Evolutionary conservation across 1,284 basidiomycete species (phyloP), one percentile per base, ranked within the genome.

Genomic region (Rhodotorula sp.): DNA sequence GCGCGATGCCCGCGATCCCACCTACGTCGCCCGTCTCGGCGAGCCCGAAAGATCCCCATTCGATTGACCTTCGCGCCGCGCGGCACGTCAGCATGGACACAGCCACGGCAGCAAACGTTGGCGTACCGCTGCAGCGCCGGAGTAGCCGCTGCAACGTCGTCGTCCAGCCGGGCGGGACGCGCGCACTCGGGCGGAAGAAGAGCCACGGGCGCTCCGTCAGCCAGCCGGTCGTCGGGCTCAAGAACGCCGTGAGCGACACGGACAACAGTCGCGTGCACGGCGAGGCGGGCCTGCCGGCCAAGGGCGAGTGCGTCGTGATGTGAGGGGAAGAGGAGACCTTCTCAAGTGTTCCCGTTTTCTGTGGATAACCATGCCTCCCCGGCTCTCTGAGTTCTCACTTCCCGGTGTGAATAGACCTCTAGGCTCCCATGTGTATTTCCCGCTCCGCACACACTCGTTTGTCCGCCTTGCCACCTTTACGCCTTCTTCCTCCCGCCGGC

Each of bases 111-210:
- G 21, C 19, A 17, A 34, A 34, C 34, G 34, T 34, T 34, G 50
- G 27, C 4, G 52, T 27, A 48, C 46, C 27, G 2, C 63, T 71
- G 16, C 19, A 52, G 10, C 49, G 57, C 50, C 49, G 48, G 41
- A n/a, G 19, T 42, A 56, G 64, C 61, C 57, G 52, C 61, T 41
- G 50, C 61, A 17, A 55, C n/a, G 63, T 67, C 65, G 59, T 61
- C 17, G 53, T 52, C n/a, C 56, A 65, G 16, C n/a, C 60, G 34
- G 19, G 23, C 13, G 64, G 50, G 19, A 46, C 59, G 53, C 45
- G 56, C 48, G 49, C 60, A 3, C 65, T 66, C 42, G 56, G 46
- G 34, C 23, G 53, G 12, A 48, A 41, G 27, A 68, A 68, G 55
- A 63, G 61, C 16, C 66, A 71, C 46, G 52, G 59, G 41, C 34